Conservation (phyloP, 2,329 filamentous ascomycete species). For the Hyphodiscus sp. region DNA sequence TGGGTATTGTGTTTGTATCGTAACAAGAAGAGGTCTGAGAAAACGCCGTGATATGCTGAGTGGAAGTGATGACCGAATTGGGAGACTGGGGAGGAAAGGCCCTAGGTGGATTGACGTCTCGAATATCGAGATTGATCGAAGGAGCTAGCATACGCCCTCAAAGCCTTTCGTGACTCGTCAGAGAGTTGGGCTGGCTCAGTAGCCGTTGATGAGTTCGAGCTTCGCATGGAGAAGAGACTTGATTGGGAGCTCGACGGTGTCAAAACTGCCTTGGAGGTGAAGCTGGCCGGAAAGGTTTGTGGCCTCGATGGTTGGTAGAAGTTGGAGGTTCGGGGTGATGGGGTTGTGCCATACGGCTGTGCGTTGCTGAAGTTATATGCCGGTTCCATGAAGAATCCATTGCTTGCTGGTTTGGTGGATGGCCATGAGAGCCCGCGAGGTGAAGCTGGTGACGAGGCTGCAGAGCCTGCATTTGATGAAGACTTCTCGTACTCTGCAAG, state of each 20-base stretch:
- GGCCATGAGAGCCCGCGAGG: conserved; percentile 45
- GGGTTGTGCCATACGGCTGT: conserved; percentile 48
- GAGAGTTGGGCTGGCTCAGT: conserved; percentile 56
- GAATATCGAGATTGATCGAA: conserved; percentile 61
- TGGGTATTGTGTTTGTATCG: conserved; percentile 24
- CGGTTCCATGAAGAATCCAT: conserved; percentile 62
- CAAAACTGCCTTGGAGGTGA: conserved; percentile 39
- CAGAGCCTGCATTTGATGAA: conserved; percentile 47
- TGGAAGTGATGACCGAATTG: conserved; percentile 8
- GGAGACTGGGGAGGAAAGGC: conserved; percentile 7
- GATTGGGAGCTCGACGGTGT: conserved; percentile 75
- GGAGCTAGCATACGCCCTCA: conserved; percentile 78
- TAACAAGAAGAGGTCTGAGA: conserved; percentile 14
- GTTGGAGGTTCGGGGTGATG: conserved; percentile 30
- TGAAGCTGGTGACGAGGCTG: conserved; percentile 48
- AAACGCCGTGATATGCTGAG: conserved; percentile 23
- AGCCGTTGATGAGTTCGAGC: conserved; percentile 46
- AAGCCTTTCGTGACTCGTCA: conserved; percentile 69
- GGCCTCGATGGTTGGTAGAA: conserved; percentile 44
- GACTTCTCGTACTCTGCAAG: conserved; percentile 80
- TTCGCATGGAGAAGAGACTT: conserved; percentile 74
- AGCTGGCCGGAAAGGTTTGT: conserved; percentile 36
- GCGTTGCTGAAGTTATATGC: conserved; percentile 68
- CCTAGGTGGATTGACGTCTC: conserved; percentile 26
- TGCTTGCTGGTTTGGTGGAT: conserved; percentile 40